These are phyloP conservation scores for Hirsutella rhossiliensis DNA, from an alignment of 2,329 filamentous ascomycete species.

Conservation along the genomic window DNA sequence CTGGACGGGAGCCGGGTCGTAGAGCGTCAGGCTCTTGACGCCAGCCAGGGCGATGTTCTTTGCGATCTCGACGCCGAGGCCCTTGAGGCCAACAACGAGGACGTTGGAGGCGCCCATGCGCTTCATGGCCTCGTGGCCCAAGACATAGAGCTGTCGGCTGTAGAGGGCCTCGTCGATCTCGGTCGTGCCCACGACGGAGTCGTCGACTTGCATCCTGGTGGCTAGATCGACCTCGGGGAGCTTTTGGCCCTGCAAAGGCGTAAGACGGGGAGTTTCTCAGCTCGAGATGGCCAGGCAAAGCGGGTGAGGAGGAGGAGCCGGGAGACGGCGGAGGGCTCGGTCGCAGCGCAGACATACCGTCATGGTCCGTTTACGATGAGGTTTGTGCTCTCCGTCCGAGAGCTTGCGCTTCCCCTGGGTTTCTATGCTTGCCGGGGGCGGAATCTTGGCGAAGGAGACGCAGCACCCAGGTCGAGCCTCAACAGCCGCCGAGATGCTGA, in stretches of 20 bases:
- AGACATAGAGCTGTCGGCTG: conserved; percentile 61
- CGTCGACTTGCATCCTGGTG: conserved; percentile 54
- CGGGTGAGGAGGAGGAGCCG: not conserved
- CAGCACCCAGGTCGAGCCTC: conserved; percentile 20
- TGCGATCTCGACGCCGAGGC: conserved; percentile 92
- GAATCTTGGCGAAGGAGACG: conserved; percentile 22
- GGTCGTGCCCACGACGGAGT: conserved; percentile 38
- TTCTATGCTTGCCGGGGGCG: conserved; percentile 20
- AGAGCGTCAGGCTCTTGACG: conserved; percentile 91
- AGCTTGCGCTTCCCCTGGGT: conserved; percentile 59
- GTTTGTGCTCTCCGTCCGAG: conserved; percentile 46
- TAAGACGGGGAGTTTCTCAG: conserved; percentile 6
- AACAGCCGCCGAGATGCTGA: conserved; percentile 1
- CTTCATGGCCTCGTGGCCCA: conserved; percentile 84
- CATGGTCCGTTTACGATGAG: conserved; percentile 48
- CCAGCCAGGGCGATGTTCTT: conserved; percentile 98
- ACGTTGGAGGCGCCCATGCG: conserved; percentile 96
- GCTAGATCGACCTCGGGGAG: conserved; percentile 49
- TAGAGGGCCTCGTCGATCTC: conserved; percentile 65
- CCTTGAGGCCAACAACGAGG: conserved; percentile 82
- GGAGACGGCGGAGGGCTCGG: not conserved
- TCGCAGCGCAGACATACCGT: conserved; percentile 29
- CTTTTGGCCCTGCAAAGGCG: conserved; percentile 30
- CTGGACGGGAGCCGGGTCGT: conserved; percentile 74
- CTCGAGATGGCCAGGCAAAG: not conserved